Percentiles rank a stretch among this genome's conserved stretches.
Evolutionary conservation across 306 rosid species (phyloP).

Genomic region (Senna tora): DNA sequence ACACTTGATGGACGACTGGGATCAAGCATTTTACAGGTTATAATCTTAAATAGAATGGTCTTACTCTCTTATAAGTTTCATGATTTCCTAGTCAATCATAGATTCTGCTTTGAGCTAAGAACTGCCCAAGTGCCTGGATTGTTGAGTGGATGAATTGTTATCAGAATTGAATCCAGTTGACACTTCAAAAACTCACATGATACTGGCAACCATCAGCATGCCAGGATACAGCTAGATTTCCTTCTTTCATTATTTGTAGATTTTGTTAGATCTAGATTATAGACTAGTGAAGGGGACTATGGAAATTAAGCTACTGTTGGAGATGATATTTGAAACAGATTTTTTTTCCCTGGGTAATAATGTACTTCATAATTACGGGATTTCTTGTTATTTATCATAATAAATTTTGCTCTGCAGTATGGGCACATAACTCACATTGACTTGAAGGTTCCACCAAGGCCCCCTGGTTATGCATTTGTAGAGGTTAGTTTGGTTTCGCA

Average conservation of each 20-base stretch:
- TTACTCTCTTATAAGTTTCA: background rate
- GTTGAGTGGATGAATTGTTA: background rate
- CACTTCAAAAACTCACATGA: background rate
- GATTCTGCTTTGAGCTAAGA: background rate
- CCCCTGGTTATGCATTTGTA: conserved; percentile 98
- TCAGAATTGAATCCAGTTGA: background rate
- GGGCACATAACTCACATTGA: conserved; percentile 92
- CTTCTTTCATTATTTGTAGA: conserved; percentile 11
- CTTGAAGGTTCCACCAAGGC: conserved; percentile 98
- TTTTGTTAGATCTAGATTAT: background rate
- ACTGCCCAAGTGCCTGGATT: background rate
- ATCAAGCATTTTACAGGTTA: background rate
- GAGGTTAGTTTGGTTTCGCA: conserved; percentile 62
- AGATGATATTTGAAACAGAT: conserved; percentile 7
- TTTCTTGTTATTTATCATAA: conserved; percentile 9
- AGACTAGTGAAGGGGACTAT: background rate
- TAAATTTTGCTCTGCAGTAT: conserved; percentile 55
- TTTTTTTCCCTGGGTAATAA: conserved; percentile 7
- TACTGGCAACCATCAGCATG: conserved; percentile 4
- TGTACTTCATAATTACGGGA: background rate
- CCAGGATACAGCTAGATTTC: conserved; percentile 8
- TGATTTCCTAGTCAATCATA: background rate
- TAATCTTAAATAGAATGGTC: background rate
- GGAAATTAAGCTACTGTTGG: conserved; percentile 18
- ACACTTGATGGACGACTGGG: background rate